Evolutionary conservation across 1,139 yeast species (phyloP).

Genomic region (Sporopachydermia cereana): DNA sequence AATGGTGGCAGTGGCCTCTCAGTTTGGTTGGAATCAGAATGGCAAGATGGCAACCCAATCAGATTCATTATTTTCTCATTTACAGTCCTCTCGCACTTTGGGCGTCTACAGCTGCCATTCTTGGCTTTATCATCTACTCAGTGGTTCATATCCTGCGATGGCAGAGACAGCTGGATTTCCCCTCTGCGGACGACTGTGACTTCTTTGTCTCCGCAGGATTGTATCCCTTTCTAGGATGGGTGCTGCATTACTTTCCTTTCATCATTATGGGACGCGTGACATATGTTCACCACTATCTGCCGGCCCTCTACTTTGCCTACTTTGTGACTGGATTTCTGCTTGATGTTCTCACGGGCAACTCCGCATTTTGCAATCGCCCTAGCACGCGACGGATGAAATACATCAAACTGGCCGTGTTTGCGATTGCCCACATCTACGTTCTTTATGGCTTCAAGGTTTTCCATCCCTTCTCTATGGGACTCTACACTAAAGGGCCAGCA

Average conservation of each 20-base stretch:
- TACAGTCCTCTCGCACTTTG: slow-evolving; percentile 62
- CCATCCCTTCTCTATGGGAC: slow-evolving; percentile 1
- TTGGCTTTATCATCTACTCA: slow-evolving; percentile 24
- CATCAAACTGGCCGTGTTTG: slow-evolving; percentile 22
- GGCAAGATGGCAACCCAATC: slow-evolving; percentile 48
- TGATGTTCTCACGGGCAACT: slow-evolving; percentile 26
- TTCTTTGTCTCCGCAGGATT: slow-evolving; percentile 40
- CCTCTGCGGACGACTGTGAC: slow-evolving; percentile 22
- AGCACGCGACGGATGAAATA: slow-evolving; percentile 14
- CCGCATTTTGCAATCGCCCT: not conserved
- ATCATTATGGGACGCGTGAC: slow-evolving; percentile 75
- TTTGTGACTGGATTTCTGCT: slow-evolving; percentile 48
- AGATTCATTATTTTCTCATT: slow-evolving; percentile 45
- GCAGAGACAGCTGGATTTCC: slow-evolving; percentile 42
- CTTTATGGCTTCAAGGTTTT: slow-evolving; percentile 2
- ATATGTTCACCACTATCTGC: slow-evolving; percentile 72
- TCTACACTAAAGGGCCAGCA: not conserved
- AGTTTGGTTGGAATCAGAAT: slow-evolving; percentile 51
- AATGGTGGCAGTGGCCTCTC: slow-evolving; percentile 81
- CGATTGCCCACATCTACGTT: not conserved
- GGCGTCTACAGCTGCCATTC: slow-evolving; percentile 34
- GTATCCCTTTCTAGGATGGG: slow-evolving; percentile 59
- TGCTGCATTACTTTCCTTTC: slow-evolving; percentile 60
- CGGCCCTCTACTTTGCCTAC: slow-evolving; percentile 70
- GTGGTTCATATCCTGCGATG: slow-evolving; percentile 38